Conservation (phyloP, 2,329 filamentous ascomycete genomes). For the Arthrobotrys pseudoclavata region DNA sequence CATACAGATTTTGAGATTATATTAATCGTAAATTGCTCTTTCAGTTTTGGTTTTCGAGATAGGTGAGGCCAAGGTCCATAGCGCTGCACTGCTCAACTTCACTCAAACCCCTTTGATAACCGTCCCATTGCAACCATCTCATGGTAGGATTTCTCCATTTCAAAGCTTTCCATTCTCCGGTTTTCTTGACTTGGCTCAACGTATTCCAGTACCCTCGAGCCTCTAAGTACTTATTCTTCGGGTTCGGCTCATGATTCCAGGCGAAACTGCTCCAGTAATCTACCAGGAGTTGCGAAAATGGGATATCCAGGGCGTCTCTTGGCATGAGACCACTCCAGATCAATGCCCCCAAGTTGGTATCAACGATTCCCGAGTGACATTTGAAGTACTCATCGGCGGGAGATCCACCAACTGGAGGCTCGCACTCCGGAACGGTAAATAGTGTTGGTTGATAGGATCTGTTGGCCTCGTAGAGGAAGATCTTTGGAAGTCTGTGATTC, state of each 20-base stretch:
- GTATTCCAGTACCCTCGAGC: conserved; percentile 64
- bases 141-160: conserved; percentile 34
- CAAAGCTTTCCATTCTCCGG: conserved; percentile 64
- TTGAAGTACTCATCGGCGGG: conserved; percentile 66
- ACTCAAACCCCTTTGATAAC: conserved; percentile 27
- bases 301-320: conserved; percentile 66
- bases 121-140: conserved; percentile 48
- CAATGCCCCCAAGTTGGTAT: conserved; percentile 66
- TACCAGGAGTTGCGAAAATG: conserved; percentile 65
- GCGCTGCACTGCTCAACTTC: conserved; percentile 31
- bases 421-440: conserved; percentile 65
- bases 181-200: conserved; percentile 63
- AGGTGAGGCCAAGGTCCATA: conserved; percentile 12
- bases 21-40: not conserved
- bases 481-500: conserved; percentile 63
- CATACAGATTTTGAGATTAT: not conserved
- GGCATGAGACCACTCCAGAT: conserved; percentile 64
- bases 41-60: conserved; percentile 4
- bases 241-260: conserved; percentile 65
- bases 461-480: conserved; percentile 67
- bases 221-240: conserved; percentile 63
- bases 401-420: conserved; percentile 60
- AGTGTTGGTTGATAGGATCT: conserved; percentile 66
- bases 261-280: conserved; percentile 66
- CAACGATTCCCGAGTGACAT: conserved; percentile 67